These are phyloP conservation scores for Saccharomycopsis javanensis DNA, from an alignment of 805 yeast species.

Conservation along the genomic window DNA sequence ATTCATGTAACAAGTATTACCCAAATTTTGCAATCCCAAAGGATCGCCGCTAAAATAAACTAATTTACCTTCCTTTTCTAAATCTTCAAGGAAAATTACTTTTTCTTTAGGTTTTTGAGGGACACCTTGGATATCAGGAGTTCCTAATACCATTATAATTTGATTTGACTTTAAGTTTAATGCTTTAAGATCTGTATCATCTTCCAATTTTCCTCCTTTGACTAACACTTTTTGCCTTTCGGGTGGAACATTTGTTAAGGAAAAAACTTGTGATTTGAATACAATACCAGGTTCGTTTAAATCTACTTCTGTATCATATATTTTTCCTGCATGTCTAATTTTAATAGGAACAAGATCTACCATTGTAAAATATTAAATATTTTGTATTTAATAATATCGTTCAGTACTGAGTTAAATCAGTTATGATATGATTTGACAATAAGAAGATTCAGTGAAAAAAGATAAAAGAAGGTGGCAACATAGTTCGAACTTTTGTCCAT, in stretches of 20 bases:
- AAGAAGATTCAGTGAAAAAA: neutral
- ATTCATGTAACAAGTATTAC: constrained; percentile 91
- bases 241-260: constrained; percentile 72
- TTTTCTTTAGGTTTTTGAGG: constrained; percentile 39
- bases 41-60: constrained; percentile 43
- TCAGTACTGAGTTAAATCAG: too few species aligned
- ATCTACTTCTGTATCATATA: constrained; percentile 50
- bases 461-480: neutral
- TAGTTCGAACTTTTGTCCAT: too few species aligned
- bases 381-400: neutral
- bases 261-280: constrained; percentile 60
- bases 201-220: constrained; percentile 79
- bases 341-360: constrained; percentile 25
- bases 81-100: constrained; percentile 60
- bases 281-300: constrained; percentile 46
- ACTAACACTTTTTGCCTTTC: constrained; percentile 84
- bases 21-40: constrained; percentile 86
- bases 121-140: constrained; percentile 52
- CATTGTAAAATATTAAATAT: constrained; percentile 1
- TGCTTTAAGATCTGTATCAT: constrained; percentile 43
- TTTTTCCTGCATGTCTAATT: constrained; percentile 63
- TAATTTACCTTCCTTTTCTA: constrained; percentile 25
- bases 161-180: constrained; percentile 56
- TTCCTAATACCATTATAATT: constrained; percentile 81
- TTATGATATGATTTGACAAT: too few species aligned